A percentile compares a stretch with the other conserved stretches of the same genome.
These are phyloP conservation scores for Sarcomyxa edulis DNA, from an alignment of 768 basidiomycete species.

Conservation along the genomic window DNA sequence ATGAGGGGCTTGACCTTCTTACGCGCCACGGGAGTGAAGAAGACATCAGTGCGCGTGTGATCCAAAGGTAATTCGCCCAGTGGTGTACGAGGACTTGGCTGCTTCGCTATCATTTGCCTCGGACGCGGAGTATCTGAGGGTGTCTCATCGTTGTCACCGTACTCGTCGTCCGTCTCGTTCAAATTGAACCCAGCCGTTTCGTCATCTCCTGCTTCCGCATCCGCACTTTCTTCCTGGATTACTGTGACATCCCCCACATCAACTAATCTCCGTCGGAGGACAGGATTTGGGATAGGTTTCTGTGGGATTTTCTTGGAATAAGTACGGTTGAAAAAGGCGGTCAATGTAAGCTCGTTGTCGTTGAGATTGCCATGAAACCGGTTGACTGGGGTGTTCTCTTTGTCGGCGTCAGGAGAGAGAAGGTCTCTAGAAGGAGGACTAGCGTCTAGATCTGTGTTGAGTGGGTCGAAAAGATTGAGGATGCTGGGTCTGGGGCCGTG, in stretches of 20 bases:
- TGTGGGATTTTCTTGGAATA: constrained; percentile 18
- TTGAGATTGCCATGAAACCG: constrained; percentile 7
- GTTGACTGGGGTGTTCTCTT: constrained; percentile 35
- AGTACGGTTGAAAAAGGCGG: constrained; percentile 31
- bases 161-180: constrained; percentile 19
- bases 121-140: not conserved
- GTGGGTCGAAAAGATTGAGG: constrained; percentile 48
- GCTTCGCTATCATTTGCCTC: constrained; percentile 2
- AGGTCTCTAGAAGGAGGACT: constrained; percentile 15
- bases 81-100: constrained; percentile 27
- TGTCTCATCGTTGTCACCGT: not conserved
- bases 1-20: too few species aligned
- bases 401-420: constrained; percentile 34
- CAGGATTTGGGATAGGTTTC: constrained; percentile 14
- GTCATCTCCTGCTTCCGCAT: constrained; percentile 14
- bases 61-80: constrained; percentile 28
- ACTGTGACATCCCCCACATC: constrained; percentile 47
- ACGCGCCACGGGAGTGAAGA: constrained; percentile 29
- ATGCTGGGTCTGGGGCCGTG: constrained; percentile 43
- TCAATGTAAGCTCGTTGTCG: constrained; percentile 18
- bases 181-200: constrained; percentile 26
- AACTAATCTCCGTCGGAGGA: constrained; percentile 35
- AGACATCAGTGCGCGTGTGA: too few species aligned
- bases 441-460: constrained; percentile 18
- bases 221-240: constrained; percentile 29